Base-by-base conservation (phyloP, 2,329 filamentous ascomycete genomes). In the Cladosporium sp. region DNA sequence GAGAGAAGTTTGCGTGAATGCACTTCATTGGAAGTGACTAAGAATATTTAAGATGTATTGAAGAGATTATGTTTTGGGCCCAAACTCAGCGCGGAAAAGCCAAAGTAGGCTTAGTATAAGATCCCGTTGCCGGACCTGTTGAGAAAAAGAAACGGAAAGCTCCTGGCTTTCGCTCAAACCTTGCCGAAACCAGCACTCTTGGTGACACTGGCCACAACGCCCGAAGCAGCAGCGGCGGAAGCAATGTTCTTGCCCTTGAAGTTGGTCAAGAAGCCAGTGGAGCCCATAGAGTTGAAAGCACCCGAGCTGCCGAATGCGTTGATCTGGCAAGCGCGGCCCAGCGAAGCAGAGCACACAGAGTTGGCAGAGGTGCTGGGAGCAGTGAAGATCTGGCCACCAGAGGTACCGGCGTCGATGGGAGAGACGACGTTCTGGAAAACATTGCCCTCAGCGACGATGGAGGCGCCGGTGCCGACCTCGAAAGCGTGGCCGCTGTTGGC, bases 401-500 rank as follows among this genome's bases (percentile, higher is more conserved):
- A 72, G 37, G 52, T 50, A 17, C 45, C 37, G 37, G 55, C 11
- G 60, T 79, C 74, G 40, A 78, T 69, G 19, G 76, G 69, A 14
- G 73, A 72, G 12, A 69, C 66, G 55, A 85, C 76, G 64, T 82
- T 79, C 71, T 83, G 77, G 76, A 84, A 85, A 50, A 82, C 72
- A 65, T 82, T 84, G 43, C 82, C 83, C 71, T 85, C 82, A 3
- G 79, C 79, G 28, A 85, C 73, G 45, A 82, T 76, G 65, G 73
- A 67, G 52, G 66, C 64, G 39, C 69, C 70, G 20, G 65, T 47
- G 58, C 67, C 69, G 25, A 68, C 68, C 60, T 85, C 82, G 67
- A 85, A 84, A 19, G 81, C 78, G 70, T 84, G 82, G 52, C 78
- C 78, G 12, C 71, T 66, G 69, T 78, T 79, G 66, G 78, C 74